Conservation (phyloP, 2,329 filamentous ascomycete species). For the Calonectria montana region DNA sequence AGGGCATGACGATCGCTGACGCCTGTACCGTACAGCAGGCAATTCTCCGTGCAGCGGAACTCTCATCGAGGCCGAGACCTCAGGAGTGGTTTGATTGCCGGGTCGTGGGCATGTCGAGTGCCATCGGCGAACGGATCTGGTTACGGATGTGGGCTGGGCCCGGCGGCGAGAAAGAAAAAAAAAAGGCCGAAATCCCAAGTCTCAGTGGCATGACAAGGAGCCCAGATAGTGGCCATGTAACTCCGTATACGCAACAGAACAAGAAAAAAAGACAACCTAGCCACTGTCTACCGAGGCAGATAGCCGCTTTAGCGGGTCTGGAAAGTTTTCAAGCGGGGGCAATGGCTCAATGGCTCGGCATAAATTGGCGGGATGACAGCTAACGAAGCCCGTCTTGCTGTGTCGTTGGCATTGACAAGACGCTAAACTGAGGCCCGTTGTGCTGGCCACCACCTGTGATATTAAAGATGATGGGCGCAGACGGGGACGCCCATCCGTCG, state of each 20-base stretch:
- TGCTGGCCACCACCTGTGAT: slow-evolving; percentile 11
- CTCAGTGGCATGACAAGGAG: slow-evolving; percentile 3
- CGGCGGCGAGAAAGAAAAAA: not conserved
- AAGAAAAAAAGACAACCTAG: not conserved
- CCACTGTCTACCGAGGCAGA: slow-evolving; percentile 1
- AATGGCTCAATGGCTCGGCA: slow-evolving; percentile 11
- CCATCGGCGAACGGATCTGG: not conserved
- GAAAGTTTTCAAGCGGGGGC: slow-evolving; percentile 17
- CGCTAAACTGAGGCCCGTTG: slow-evolving; percentile 1
- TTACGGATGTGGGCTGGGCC: not conserved
- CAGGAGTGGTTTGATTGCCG: not conserved
- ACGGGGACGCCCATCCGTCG: not conserved
- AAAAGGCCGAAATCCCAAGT: not conserved
- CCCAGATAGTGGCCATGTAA: not conserved
- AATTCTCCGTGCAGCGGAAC: slow-evolving; percentile 12
- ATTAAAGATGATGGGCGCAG: not conserved
- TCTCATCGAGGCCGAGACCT: slow-evolving; percentile 13
- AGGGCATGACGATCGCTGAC: slow-evolving; percentile 10
- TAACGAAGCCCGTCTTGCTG: slow-evolving; percentile 4
- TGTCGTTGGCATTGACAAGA: slow-evolving; percentile 16
- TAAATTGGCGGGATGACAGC: slow-evolving; percentile 20
- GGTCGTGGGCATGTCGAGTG: slow-evolving; percentile 4
- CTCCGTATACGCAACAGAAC: not conserved
- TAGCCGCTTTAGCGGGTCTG: slow-evolving; percentile 22
- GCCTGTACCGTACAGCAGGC: not conserved